Evolutionary conservation across 768 basidiomycete genomes (phyloP), one percentile per base, ranked within the genome.

Genomic region (Tricholoma terreum): DNA sequence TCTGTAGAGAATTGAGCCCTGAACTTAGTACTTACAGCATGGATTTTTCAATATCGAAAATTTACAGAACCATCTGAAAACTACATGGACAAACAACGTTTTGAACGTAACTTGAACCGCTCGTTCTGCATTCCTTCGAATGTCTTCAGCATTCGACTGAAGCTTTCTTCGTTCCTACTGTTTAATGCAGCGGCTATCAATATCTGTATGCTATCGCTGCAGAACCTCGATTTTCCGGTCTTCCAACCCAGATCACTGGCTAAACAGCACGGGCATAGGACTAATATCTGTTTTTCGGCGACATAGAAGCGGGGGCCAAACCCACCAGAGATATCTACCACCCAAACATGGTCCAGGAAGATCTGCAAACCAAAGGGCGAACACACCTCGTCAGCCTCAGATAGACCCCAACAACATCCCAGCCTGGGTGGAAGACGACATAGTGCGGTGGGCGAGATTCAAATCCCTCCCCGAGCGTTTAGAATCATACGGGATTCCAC

Each of bases 401-500:
- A 49, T 49, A 10, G 62, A 59, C 22, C 53, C 52, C 11, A 52
- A 69, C 12, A 64, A 72, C 14, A 63, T 73, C 21, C 52, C 63
- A 19, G 52, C 60, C 7, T 75, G 76, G 55, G 72, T 84, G 50
- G 61, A 74, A 46, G 57, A 55, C 4, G 66, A 78, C 38, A 77
- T 77, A 10, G 52, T 60, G 6, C 38, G 55, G 1, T 85, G 84
- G 84, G 68, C 73, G 2, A 49, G 49, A 7, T 58, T 60, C 22
- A 66, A 61, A 1, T 56, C 61, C 21, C 70, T 82, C 2, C 66
- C 54, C 12, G 55, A 63, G 3, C 81, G 85, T 33, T 68, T 88
- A 14, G 58, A 66, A 12, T 61, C 70, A 1, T 85, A 81, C 57
- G 86, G 85, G 10, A 70, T 88, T 15, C 77, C 78, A 15, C 30